Conservation (phyloP, 768 basidiomycete genomes). For the Pulveroboletus ravenelii region DNA sequence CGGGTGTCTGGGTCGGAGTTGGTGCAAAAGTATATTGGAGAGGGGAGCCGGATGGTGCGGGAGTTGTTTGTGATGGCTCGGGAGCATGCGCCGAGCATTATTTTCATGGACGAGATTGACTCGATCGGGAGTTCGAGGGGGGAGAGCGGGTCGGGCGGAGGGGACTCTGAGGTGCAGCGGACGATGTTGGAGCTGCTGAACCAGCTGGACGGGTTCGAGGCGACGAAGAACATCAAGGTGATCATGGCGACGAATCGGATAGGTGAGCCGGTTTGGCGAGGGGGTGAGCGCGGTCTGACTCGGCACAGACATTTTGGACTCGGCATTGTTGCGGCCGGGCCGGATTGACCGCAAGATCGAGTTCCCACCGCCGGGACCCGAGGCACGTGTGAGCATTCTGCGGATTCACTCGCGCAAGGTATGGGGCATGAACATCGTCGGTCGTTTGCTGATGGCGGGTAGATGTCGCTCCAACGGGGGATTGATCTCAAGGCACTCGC, state of each 20-base stretch:
- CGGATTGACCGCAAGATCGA: slow-evolving; percentile 98
- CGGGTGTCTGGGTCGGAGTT: slow-evolving; percentile 91
- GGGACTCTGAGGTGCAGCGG: slow-evolving; percentile 85
- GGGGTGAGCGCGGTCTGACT: slow-evolving; percentile 7
- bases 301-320: slow-evolving; percentile 80
- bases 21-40: slow-evolving; percentile 98
- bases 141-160: slow-evolving; percentile 70
- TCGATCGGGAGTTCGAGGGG: slow-evolving; percentile 93
- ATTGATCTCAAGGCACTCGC: slow-evolving; percentile 95
- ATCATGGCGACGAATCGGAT: slow-evolving; percentile 99
- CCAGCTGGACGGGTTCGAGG: slow-evolving; percentile 84
- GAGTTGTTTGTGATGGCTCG: slow-evolving; percentile 98
- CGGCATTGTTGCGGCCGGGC: slow-evolving; percentile 87
- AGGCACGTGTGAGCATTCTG: slow-evolving; percentile 94
- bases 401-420: slow-evolving; percentile 96
- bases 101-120: slow-evolving; percentile 99
- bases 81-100: slow-evolving; percentile 96
- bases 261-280: slow-evolving; percentile 36
- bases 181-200: slow-evolving; percentile 89
- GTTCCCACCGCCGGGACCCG: slow-evolving; percentile 96
- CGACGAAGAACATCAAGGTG: slow-evolving; percentile 81
- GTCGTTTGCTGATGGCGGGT: not conserved
- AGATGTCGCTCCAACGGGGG: slow-evolving; percentile 97
- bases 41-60: slow-evolving; percentile 93
- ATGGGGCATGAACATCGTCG: not conserved